Evolutionary conservation across 768 basidiomycete species (phyloP).

Genomic region (Termitomyces sp.): DNA sequence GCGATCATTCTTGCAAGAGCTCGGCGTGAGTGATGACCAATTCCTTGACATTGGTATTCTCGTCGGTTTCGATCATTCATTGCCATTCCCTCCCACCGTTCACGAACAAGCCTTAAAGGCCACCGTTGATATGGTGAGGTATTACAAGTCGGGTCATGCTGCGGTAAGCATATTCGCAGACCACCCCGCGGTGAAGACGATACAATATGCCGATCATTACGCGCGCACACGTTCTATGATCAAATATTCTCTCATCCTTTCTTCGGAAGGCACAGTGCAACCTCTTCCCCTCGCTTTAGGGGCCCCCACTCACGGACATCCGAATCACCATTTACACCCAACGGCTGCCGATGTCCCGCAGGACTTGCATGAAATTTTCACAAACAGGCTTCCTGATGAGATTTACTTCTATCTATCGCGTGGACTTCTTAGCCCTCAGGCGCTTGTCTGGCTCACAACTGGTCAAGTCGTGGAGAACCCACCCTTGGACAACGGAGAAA

Average conservation of each 20-base stretch:
- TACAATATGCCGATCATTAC: conserved; percentile 81
- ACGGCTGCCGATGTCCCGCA: conserved; percentile 85
- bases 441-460: conserved; percentile 91
- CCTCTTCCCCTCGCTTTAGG: conserved; percentile 75
- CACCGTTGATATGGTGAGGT: conserved; percentile 88
- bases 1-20: conserved; percentile 51
- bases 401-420: conserved; percentile 95
- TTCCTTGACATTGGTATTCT: conserved; percentile 94
- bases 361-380: conserved; percentile 95
- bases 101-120: conserved; percentile 82
- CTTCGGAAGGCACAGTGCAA: conserved; percentile 78
- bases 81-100: conserved; percentile 76
- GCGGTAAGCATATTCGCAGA: conserved; percentile 76
- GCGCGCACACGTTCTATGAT: conserved; percentile 89
- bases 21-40: conserved; percentile 78
- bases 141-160: conserved; percentile 86
- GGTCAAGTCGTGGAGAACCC: conserved; percentile 83
- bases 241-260: conserved; percentile 87
- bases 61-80: conserved; percentile 80
- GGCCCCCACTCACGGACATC: conserved; percentile 43
- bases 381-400: conserved; percentile 91
- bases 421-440: conserved; percentile 84
- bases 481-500: conserved; percentile 93
- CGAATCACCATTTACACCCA: conserved; percentile 60
- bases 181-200: conserved; percentile 77